These are phyloP conservation scores for Oryza australiensis DNA, from an alignment of 176 grass and related monocot species.

Conservation along the genomic window DNA sequence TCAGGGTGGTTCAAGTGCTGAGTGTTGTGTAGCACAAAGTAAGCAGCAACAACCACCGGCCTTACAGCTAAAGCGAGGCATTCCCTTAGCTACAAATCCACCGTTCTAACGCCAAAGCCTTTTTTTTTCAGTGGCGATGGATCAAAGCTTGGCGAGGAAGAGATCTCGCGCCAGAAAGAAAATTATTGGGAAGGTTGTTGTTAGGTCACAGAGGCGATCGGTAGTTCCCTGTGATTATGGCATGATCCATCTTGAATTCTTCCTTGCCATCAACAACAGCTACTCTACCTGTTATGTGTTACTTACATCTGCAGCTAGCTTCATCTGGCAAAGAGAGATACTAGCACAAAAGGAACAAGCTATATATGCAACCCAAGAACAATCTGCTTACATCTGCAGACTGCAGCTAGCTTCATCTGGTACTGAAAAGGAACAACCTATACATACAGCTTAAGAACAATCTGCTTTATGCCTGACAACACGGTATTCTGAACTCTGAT, in stretches of 20 bases:
- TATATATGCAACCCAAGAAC: neutral
- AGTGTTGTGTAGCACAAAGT: constrained; percentile 28
- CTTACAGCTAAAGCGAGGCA: constrained; percentile 40
- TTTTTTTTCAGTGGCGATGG: neutral
- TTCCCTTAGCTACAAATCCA: neutral
- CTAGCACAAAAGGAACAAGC: neutral
- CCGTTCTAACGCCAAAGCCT: neutral
- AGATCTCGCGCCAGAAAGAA: neutral
- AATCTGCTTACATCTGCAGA: no score
- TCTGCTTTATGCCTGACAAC: neutral
- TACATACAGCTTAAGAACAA: constrained; percentile 2
- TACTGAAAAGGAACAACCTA: neutral
- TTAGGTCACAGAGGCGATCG: constrained; percentile 23
- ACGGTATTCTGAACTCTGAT: neutral
- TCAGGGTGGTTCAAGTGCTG: constrained; percentile 33
- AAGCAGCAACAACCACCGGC: constrained; percentile 29
- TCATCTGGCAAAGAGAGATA: neutral
- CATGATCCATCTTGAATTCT: constrained; percentile 10
- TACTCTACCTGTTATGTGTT: neutral
- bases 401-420: neutral
- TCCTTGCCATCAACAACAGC: constrained; percentile 40
- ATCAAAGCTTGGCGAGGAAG: constrained; percentile 40
- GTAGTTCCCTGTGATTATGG: constrained; percentile 21
- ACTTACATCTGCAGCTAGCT: neutral
- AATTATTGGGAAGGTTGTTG: constrained; percentile 41